phyloP scores from a whole-genome alignment of 2,329 filamentous ascomycete species.

The Xylariaceae sp. region DNA sequence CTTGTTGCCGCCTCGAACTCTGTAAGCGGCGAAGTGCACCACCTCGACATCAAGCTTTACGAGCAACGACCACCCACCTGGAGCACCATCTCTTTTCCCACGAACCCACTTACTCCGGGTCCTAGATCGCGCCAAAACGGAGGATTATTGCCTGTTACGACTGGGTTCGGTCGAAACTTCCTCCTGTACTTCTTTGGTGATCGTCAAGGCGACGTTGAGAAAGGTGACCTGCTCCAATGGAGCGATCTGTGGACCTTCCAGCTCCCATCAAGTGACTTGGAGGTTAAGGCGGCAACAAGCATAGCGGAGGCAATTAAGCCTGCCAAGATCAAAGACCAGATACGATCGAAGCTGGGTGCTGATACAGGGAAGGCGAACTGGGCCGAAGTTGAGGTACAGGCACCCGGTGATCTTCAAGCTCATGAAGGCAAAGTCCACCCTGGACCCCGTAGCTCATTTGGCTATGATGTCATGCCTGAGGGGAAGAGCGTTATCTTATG shows the following conservation, averaged over 20 bases:
- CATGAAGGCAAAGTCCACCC: slow-evolving; percentile 50
- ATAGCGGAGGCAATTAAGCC: slow-evolving; percentile 48
- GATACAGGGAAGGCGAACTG: slow-evolving; percentile 56
- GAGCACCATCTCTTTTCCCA: slow-evolving; percentile 45
- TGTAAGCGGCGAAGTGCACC: slow-evolving; percentile 45
- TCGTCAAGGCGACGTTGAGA: slow-evolving; percentile 29
- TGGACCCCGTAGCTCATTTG: slow-evolving; percentile 48
- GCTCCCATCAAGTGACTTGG: slow-evolving; percentile 46
- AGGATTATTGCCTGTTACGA: slow-evolving; percentile 53
- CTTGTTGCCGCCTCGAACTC: slow-evolving; percentile 47
- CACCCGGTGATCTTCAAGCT: slow-evolving; percentile 49
- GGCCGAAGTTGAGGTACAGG: slow-evolving; percentile 55
- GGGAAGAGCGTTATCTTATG: slow-evolving; percentile 56
- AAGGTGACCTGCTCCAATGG: slow-evolving; percentile 36
- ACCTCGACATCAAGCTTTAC: slow-evolving; percentile 42
- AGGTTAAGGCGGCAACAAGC: slow-evolving; percentile 28
- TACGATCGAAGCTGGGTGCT: slow-evolving; percentile 49
- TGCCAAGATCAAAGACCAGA: slow-evolving; percentile 56
- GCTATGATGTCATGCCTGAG: slow-evolving; percentile 49
- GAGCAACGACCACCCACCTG: slow-evolving; percentile 44
- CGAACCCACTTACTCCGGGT: slow-evolving; percentile 46
- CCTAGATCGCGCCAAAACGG: slow-evolving; percentile 51
- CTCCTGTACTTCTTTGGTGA: slow-evolving; percentile 57
- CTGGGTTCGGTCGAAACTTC: slow-evolving; percentile 58
- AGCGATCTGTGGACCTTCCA: slow-evolving; percentile 60